Conservation (phyloP, 1,284 basidiomycete genomes). For the Ustilago vetiveriae region DNA sequence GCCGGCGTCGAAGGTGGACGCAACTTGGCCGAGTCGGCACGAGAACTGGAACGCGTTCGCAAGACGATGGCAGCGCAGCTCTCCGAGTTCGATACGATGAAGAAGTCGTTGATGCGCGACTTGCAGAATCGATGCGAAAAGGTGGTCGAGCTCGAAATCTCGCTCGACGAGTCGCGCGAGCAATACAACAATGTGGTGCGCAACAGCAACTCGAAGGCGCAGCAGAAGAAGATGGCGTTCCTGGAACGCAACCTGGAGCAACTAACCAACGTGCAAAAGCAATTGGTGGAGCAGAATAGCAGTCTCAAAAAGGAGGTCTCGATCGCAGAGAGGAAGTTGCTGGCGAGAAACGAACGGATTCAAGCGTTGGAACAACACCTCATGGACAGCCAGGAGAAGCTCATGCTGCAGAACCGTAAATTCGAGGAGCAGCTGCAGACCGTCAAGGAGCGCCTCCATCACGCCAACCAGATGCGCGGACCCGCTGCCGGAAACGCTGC, state of each 20-base stretch:
- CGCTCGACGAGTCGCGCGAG: conserved; percentile 97
- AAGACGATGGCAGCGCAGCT: conserved; percentile 97
- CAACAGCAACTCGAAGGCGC: conserved; percentile 95
- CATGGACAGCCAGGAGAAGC: conserved; percentile 89
- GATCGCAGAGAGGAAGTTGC: conserved; percentile 92
- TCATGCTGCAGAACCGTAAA: conserved; percentile 91
- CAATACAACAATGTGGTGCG: conserved; percentile 99
- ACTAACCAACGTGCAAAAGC: conserved; percentile 94
- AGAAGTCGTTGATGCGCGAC: conserved; percentile 98
- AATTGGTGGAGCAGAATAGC: conserved; percentile 98
- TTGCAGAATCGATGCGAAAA: conserved; percentile 99
- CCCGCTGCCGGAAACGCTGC: conserved; percentile 27
- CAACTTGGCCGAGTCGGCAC: conserved; percentile 83
- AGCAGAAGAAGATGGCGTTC: conserved; percentile 99
- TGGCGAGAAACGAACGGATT: conserved; percentile 96
- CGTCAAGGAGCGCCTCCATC: conserved; percentile 88
- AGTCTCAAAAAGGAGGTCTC: conserved; percentile 97
- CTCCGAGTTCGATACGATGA: conserved; percentile 97
- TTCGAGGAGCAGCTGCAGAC: conserved; percentile 91
- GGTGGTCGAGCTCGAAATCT: conserved; percentile 99
- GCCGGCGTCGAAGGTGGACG: conserved; percentile 96
- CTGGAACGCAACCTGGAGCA: conserved; percentile 96
- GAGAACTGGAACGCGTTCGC: conserved; percentile 94
- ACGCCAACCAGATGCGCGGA: conserved; percentile 79
- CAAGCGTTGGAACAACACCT: conserved; percentile 80